Evolutionary conservation across 129 eudicot genomes (phyloP).

Genomic region (Flaveria bidentis): DNA sequence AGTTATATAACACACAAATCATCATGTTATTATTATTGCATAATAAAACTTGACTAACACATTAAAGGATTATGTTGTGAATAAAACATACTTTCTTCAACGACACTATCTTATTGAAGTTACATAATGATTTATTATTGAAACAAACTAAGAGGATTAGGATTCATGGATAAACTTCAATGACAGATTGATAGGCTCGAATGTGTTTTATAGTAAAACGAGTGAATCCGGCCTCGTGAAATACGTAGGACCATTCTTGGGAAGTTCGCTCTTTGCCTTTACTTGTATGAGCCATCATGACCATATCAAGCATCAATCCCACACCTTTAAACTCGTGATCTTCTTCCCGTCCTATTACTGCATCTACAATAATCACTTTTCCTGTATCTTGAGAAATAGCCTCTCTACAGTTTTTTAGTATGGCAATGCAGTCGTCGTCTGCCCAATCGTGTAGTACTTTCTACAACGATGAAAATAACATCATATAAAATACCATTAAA

Average conservation of each 20-base stretch:
- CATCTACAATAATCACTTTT: slow-evolving; percentile 54
- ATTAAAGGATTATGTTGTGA: not conserved
- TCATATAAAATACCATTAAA: not conserved
- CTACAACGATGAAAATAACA: slow-evolving; percentile 18
- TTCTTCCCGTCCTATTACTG: slow-evolving; percentile 30
- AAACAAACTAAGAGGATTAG: not conserved
- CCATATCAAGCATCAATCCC: slow-evolving; percentile 56
- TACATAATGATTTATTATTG: not conserved
- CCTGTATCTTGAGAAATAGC: slow-evolving; percentile 45
- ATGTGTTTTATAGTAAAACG: slow-evolving; percentile 39
- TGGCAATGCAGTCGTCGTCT: slow-evolving; percentile 52
- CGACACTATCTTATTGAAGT: not conserved
- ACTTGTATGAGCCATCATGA: slow-evolving; percentile 62
- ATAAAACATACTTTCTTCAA: not conserved
- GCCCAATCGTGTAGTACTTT: slow-evolving; percentile 65
- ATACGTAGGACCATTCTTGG: slow-evolving; percentile 48
- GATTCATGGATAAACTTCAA: slow-evolving; percentile 44
- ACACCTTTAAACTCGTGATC: slow-evolving; percentile 44
- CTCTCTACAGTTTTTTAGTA: slow-evolving; percentile 46
- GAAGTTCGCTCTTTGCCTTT: slow-evolving; percentile 53
- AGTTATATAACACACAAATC: not conserved
- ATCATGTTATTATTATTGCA: not conserved
- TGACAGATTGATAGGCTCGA: slow-evolving; percentile 46
- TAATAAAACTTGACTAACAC: not conserved
- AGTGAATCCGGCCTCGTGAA: slow-evolving; percentile 47